Base-by-base conservation (phyloP, 208 protist genomes). In the Leishmania turanica region DNA sequence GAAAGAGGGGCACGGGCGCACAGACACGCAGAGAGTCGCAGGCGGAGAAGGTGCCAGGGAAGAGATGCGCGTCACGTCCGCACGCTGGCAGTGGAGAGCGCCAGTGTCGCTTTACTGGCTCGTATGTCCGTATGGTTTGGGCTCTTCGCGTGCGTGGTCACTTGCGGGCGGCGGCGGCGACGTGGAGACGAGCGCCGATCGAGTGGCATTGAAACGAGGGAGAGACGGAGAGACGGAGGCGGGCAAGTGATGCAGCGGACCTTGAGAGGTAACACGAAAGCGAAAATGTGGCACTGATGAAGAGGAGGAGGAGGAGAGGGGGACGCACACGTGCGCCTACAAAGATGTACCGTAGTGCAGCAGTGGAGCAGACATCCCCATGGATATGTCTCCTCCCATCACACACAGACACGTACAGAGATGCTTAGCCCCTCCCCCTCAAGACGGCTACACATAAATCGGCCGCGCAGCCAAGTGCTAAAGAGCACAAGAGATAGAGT, bases 401-500 rank as follows among this genome's bases (percentile, higher is more conserved):
- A 19, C 60, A 54, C 40, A 2, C 60, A 68, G n/a, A 58, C 75
- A 78, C 58, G 56, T 60, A 68, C 75, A 78, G 56, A n/a, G 17
- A 64, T 53, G 49, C 47, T 65, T 11, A 62, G 3, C 15, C 19
- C 60, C n/a, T 40, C 13, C 31, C 24, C 56, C 27, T n/a, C 34
- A 62, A 62, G 56, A 49, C 66, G 40, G 27, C 70, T 34, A 34
- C 56, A n/a, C 27, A 62, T 45, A 0, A 24, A 62, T 4, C 24
- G 8, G 6, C 56, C 9, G 56, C 56, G 24, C 56, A 62, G 9
- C 56, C 21, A 31, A 62, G 56, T 62, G 19, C 56, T n/a, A 62
- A 24, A 62, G 56, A 62, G 56, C 49, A 53, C 0, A 53, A 11
- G 49, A 62, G 56, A 17, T 21, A 4, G 27, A 5, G 40, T 15